Evolutionary conservation across 2,329 filamentous ascomycete species (phyloP).

Genomic region (Dryadomyces sulphureus): DNA sequence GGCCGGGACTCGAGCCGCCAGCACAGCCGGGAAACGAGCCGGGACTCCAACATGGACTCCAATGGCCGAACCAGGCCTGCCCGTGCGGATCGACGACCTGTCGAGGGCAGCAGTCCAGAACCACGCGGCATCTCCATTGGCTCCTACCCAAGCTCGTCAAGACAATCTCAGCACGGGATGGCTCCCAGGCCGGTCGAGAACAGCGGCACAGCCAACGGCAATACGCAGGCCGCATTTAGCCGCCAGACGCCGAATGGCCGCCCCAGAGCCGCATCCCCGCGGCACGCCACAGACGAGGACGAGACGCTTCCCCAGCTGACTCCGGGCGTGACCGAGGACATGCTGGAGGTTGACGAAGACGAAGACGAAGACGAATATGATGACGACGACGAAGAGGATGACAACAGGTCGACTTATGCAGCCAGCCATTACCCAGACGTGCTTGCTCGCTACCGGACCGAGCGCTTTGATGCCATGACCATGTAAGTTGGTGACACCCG

Average conservation of each 20-base stretch:
- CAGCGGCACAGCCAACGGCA: not conserved
- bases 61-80: not conserved
- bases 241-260: not conserved
- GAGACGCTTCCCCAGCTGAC: conserved; percentile 1
- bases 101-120: not conserved
- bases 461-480: conserved; percentile 21
- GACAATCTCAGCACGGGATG: not conserved
- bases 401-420: conserved; percentile 26
- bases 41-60: not conserved
- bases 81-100: not conserved
- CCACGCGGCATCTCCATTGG: not conserved
- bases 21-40: no score
- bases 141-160: not conserved
- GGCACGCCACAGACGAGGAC: not conserved
- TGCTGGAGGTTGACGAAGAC: conserved; percentile 11
- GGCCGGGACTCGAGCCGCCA: no score
- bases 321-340: not conserved
- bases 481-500: conserved; percentile 22
- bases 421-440: conserved; percentile 23
- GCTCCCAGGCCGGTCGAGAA: no score
- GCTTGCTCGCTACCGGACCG: conserved; percentile 20
- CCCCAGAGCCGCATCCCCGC: no score
- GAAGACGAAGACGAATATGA: conserved; percentile 6
- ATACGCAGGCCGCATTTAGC: not conserved
- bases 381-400: conserved; percentile 9